Base-by-base conservation (phyloP, 2,329 filamentous ascomycete species). In the Zasmidium angulare region DNA sequence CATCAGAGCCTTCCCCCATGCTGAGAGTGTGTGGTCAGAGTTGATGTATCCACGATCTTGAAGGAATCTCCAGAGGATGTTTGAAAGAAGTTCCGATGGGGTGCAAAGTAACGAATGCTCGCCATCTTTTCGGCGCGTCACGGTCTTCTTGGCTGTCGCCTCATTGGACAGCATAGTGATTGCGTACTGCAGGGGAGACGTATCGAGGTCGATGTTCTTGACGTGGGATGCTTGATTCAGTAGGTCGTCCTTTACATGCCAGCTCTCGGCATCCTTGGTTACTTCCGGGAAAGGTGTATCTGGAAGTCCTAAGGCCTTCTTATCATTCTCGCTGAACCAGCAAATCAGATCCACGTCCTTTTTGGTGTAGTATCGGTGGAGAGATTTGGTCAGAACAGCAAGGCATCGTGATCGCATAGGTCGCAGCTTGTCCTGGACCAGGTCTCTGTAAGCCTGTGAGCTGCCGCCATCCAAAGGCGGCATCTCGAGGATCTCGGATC, bases 41-140 rank as follows among this genome's bases (percentile, higher is more conserved):
- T 95, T 86, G 50, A 96, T 82, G 69, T 97, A 99, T 22, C 89
- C 92, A 60, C 93, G 86, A 51, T 98, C 82, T 71, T 96, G 91
- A 21, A 99, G 82, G 75, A 97, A 95, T 56, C 92, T 86, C 89
- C 91, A 97, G 59, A 93, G 83, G 6, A 88, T 85, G 68, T 96
- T 90, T 19, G 91, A 79, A 22, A 84, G 78, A 56, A 93, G 83
- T 69, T 95, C 89, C 17, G 89, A 59, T 1, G 63, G 59, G 24
- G 63, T 82, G 63, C 88, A 84, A n/a, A 88, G 84, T 60, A 82
- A 85, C 9, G 84, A 72, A 14, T 72, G 70, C 76, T 83, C 60
- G 26, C 59, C 56, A 56, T 58, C 59, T 24, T 59, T 55, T 29
- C 53, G 43, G 47, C 81, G 84, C 22, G 84, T 79, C 53, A 90